These are phyloP conservation scores for Cutaneotrichosporon spelunceum DNA, from an alignment of 1,284 basidiomycete genomes.

Conservation along the genomic window DNA sequence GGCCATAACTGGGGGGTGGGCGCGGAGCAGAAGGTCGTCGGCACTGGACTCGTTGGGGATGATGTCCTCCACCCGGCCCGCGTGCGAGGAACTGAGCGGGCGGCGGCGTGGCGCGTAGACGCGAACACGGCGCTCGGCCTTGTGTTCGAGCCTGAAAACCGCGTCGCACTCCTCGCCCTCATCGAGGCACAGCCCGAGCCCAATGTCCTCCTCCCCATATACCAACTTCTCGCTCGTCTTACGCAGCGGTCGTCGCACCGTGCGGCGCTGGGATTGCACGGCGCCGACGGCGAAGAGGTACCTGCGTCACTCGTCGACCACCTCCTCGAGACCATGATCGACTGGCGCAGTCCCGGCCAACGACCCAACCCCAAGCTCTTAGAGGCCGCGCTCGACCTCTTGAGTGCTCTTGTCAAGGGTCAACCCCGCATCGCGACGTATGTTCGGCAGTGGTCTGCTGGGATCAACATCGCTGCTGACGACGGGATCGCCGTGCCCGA, in stretches of 20 bases:
- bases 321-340: constrained; percentile 29
- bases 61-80: constrained; percentile 21
- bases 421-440: constrained; percentile 51
- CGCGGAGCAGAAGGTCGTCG: constrained; percentile 40
- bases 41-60: constrained; percentile 39
- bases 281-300: background rate
- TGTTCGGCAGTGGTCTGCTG: constrained; percentile 27
- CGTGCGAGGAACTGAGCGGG: constrained; percentile 19
- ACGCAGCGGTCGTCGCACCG: constrained; percentile 61
- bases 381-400: constrained; percentile 65
- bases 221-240: constrained; percentile 61
- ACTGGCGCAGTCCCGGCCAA: constrained; percentile 28
- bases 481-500: constrained; percentile 14
- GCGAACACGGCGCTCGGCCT: constrained; percentile 27
- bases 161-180: constrained; percentile 33
- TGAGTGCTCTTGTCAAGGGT: constrained; percentile 69
- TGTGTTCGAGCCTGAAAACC: constrained; percentile 40
- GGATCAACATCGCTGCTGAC: constrained; percentile 12
- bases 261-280: constrained; percentile 50
- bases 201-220: constrained; percentile 50
- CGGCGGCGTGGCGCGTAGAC: constrained; percentile 26
- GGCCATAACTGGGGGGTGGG: constrained; percentile 50
- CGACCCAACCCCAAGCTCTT: constrained; percentile 58
- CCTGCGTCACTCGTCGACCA: constrained; percentile 35
- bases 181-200: constrained; percentile 36